Conservation (phyloP, 2,329 filamentous ascomycete genomes). For the Pseudohalonectria lignicola region DNA sequence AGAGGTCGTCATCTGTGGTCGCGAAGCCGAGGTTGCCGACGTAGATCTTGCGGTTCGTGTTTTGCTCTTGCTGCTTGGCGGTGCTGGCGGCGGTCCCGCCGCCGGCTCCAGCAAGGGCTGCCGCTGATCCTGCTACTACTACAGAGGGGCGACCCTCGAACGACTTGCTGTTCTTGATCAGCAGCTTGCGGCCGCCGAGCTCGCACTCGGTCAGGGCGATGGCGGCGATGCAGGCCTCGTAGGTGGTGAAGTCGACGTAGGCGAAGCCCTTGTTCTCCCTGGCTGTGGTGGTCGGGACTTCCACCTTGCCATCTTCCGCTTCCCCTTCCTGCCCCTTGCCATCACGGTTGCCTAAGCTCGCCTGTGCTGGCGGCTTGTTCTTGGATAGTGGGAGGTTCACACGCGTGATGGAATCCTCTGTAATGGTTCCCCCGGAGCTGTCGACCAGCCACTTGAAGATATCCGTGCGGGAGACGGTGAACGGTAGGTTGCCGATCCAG, state of each 20-base stretch:
- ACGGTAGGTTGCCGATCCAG: conserved; percentile 96
- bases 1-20: conserved; percentile 68
- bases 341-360: conserved; percentile 6
- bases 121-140: conserved; percentile 25
- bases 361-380: conserved; percentile 10
- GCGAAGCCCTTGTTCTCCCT: conserved; percentile 81
- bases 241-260: conserved; percentile 80
- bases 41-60: conserved; percentile 64
- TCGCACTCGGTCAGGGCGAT: conserved; percentile 79
- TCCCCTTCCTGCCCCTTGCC: conserved; percentile 16
- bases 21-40: conserved; percentile 83
- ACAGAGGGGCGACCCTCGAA: conserved; percentile 84
- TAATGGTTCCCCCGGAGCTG: conserved; percentile 54
- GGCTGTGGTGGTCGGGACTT: conserved; percentile 29
- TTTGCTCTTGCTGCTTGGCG: conserved; percentile 18
- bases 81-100: conserved; percentile 14
- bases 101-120: conserved; percentile 41
- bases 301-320: conserved; percentile 17
- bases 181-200: conserved; percentile 62
- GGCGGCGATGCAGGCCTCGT: conserved; percentile 62
- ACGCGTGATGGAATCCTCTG: conserved; percentile 65
- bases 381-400: conserved; percentile 59
- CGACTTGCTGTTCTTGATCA: conserved; percentile 87
- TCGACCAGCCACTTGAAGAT: conserved; percentile 72
- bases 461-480: conserved; percentile 62